Percentiles rank a stretch among this genome's conserved stretches.
Conservation (phyloP, 2,329 filamentous ascomycete genomes). For the Aspergillus piperis region DNA sequence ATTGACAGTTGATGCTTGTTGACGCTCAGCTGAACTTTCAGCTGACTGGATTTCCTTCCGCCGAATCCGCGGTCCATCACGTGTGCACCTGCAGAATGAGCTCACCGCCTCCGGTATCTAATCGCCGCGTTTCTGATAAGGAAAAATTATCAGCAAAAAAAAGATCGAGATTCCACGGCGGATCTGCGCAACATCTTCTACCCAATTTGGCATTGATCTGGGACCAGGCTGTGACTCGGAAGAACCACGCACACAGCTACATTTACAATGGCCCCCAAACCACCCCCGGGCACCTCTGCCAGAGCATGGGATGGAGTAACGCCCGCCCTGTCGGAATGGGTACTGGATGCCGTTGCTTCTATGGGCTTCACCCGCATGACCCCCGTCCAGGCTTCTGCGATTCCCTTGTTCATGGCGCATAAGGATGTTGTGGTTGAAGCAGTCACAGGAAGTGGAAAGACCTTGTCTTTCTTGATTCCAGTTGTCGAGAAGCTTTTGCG, state of each 20-base stretch:
- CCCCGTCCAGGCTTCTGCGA: conserved; percentile 89
- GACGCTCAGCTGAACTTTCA: conserved; percentile 7
- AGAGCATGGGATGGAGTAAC: conserved; percentile 69
- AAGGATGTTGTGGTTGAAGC: conserved; percentile 94
- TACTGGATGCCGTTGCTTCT: conserved; percentile 76
- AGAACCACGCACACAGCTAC: neutral
- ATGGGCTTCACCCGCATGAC: conserved; percentile 90
- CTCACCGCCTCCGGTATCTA: conserved; percentile 36
- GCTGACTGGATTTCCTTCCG: conserved; percentile 11
- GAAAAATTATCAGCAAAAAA: conserved; percentile 5
- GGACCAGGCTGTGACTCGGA: neutral
- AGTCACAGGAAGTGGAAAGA: conserved; percentile 90
- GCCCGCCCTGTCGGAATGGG: conserved; percentile 76
- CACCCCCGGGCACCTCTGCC: conserved; percentile 46
- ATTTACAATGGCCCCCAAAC: conserved; percentile 42
- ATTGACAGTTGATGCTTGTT: neutral
- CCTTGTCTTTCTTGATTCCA: conserved; percentile 80
- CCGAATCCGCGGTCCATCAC: conserved; percentile 14
- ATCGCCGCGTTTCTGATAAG: conserved; percentile 25
- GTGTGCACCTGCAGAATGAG: conserved; percentile 18
- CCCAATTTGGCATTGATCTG: neutral
- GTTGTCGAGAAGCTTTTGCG: conserved; percentile 79
- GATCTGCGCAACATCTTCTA: neutral
- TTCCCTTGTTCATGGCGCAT: conserved; percentile 83
- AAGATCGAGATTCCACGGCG: neutral